These are phyloP conservation scores for Sphenostylis stenocarpa DNA, from an alignment of 306 rosid genomes.

Conservation along the genomic window DNA sequence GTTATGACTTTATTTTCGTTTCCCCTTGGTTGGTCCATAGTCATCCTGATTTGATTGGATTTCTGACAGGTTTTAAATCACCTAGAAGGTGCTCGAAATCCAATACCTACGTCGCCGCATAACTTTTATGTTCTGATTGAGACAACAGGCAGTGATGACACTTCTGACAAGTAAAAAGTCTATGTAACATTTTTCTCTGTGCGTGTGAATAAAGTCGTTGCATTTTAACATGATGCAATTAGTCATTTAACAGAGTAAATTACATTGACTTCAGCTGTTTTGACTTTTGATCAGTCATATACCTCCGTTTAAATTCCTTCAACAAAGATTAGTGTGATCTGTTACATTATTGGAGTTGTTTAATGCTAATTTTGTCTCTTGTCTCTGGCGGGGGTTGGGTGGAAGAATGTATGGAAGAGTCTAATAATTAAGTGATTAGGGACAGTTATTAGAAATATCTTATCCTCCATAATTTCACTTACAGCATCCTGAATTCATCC, in stretches of 20 bases:
- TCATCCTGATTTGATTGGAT: slow-evolving; percentile 37
- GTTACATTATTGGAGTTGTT: neutral
- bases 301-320: neutral
- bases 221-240: neutral
- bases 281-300: neutral
- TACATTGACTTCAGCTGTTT: neutral
- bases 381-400: neutral
- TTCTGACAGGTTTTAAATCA: slow-evolving; percentile 66
- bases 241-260: slow-evolving; percentile 11
- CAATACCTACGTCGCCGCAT: slow-evolving; percentile 67
- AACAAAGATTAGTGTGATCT: neutral
- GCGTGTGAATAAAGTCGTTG: neutral
- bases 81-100: slow-evolving; percentile 87
- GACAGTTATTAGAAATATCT: slow-evolving; percentile 9
- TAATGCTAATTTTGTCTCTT: slow-evolving; percentile 2
- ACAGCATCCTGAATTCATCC: neutral
- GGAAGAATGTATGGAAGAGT: slow-evolving; percentile 12
- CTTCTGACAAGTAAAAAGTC: slow-evolving; percentile 65
- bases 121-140: slow-evolving; percentile 86
- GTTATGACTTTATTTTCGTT: slow-evolving; percentile 4
- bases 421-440: slow-evolving; percentile 21
- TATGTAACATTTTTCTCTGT: neutral
- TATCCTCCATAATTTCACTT: slow-evolving; percentile 7
- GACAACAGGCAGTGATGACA: slow-evolving; percentile 91
- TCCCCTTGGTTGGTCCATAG: slow-evolving; percentile 15